Evolutionary conservation across 805 yeast species (phyloP), one percentile per base, ranked within the genome.

Genomic region (Ogataea nitratoaversa): DNA sequence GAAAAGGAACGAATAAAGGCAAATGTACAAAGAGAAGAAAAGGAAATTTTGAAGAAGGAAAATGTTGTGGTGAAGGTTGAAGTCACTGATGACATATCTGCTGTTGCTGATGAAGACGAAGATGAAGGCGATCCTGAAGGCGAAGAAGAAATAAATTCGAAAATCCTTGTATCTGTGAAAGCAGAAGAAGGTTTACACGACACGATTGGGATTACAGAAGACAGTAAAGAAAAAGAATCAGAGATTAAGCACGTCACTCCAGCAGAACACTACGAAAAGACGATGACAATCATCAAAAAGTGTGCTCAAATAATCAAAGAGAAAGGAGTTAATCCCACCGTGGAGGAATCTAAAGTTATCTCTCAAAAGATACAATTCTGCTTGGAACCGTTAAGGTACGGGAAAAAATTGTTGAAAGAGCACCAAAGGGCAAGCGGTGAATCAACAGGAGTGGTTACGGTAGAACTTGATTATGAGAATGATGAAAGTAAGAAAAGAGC

Each of bases 331-430:
- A 66, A 70, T 32, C 75, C 84, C 0, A 61, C 79, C 2, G 68
- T 76, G 32, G 85, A 82, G 38, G 82, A 76, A 38, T 83, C 86
- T 7, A 78, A 73, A 32, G 57, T 57, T 17, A 79, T 83, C 22
- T 86, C 81, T 39, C 78, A 76, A 34, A 83, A 79, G 57, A 72
- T 81, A 11, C 79, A 78, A 43, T 79, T 71, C 49, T 74, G 82
- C 38, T 62, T 79, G 36, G 78, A 79, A 47, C 93, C 93, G 5
- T 25, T 53, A 13, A 57, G 56, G 38, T 52, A 46, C 30, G 62
- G 54, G 12, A 51, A 49, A 32, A 58, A 50, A 31, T 41, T 58
- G 5, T 32, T 44, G 27, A 56, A 53, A 22, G 44, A 49, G 23
- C 34, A 42, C 19, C 37, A 32, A 17, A 30, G 31, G 19, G 11